Conservation (phyloP, 2,329 filamentous ascomycete genomes). For the Ilyonectria robusta region DNA sequence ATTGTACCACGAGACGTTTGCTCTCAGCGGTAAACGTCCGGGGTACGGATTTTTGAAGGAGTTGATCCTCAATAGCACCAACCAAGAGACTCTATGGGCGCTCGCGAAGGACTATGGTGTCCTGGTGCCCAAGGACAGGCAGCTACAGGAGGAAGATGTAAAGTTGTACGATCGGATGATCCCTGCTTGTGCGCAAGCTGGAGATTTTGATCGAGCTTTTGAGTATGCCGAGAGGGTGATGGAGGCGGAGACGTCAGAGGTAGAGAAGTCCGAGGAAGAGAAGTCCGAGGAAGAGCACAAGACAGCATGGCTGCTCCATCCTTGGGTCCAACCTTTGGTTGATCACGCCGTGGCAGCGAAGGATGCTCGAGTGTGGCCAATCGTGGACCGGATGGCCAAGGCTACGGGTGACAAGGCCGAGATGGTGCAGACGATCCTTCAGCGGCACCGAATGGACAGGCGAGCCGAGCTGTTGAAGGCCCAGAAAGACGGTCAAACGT, state of each 20-base stretch:
- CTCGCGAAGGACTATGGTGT: conserved; percentile 51
- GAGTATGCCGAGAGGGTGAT: conserved; percentile 47
- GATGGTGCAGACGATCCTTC: conserved; percentile 45
- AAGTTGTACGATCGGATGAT: conserved; percentile 48
- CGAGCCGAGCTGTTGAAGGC: conserved; percentile 27
- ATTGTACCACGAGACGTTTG: conserved; percentile 50
- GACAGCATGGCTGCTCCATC: conserved; percentile 28
- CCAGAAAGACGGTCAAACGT: conserved; percentile 5
- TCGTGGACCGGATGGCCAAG: conserved; percentile 49
- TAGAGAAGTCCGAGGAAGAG: neutral
- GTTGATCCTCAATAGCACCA: conserved; percentile 49
- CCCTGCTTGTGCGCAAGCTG: conserved; percentile 45
- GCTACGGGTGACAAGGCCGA: conserved; percentile 36
- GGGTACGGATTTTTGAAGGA: conserved; percentile 47
- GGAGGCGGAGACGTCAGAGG: neutral
- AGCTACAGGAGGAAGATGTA: conserved; percentile 29
- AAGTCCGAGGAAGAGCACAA: conserved; percentile 4
- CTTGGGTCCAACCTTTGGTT: conserved; percentile 50
- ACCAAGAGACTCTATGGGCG: conserved; percentile 41
- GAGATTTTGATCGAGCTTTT: conserved; percentile 53
- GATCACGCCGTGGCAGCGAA: conserved; percentile 46
- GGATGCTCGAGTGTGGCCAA: conserved; percentile 51
- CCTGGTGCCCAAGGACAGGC: conserved; percentile 32
- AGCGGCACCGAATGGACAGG: conserved; percentile 42
- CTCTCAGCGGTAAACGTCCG: conserved; percentile 49